Evolutionary conservation across 495 filamentous ascomycete genomes (phyloP).

Genomic region (Trichoderma erinaceum): DNA sequence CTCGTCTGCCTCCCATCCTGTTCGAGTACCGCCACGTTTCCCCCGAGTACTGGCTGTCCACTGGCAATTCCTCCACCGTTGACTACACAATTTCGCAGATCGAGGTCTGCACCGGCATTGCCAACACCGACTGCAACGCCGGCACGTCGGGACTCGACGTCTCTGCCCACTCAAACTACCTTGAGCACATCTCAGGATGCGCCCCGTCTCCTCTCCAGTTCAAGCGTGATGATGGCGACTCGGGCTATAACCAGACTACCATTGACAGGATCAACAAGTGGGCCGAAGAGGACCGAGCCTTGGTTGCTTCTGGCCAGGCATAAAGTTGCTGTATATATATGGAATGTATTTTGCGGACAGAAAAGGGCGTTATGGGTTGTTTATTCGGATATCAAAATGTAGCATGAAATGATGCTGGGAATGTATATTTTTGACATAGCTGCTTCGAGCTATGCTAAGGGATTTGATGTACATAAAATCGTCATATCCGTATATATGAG

Average conservation of each 20-base stretch:
- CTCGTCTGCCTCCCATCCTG: slow-evolving; percentile 51
- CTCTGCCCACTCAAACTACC: slow-evolving; percentile 33
- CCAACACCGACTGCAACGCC: slow-evolving; percentile 37
- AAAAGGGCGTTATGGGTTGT: too few relatives aligned
- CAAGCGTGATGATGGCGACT: slow-evolving; percentile 17
- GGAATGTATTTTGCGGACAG: too few relatives aligned
- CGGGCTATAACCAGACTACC: slow-evolving; percentile 1
- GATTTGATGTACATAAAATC: too few relatives aligned
- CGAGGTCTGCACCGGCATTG: slow-evolving; percentile 32
- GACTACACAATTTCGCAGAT: slow-evolving; percentile 28
- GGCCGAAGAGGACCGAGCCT: neutral
- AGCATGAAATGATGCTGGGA: too few relatives aligned
- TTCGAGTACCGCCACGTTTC: slow-evolving; percentile 55
- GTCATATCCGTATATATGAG: too few relatives aligned
- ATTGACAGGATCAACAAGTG: neutral
- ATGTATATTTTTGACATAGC: too few relatives aligned
- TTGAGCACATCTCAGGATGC: slow-evolving; percentile 31
- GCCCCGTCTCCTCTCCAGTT: slow-evolving; percentile 20
- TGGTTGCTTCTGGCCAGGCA: neutral
- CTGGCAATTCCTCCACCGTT: slow-evolving; percentile 20
- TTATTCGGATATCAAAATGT: too few relatives aligned
- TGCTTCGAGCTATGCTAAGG: too few relatives aligned
- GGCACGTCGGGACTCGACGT: slow-evolving; percentile 28
- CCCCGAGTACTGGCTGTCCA: slow-evolving; percentile 59
- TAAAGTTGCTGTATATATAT: neutral